These are phyloP conservation scores for Calonectria multiphialidica DNA, from an alignment of 2,329 filamentous ascomycete species.

Conservation along the genomic window DNA sequence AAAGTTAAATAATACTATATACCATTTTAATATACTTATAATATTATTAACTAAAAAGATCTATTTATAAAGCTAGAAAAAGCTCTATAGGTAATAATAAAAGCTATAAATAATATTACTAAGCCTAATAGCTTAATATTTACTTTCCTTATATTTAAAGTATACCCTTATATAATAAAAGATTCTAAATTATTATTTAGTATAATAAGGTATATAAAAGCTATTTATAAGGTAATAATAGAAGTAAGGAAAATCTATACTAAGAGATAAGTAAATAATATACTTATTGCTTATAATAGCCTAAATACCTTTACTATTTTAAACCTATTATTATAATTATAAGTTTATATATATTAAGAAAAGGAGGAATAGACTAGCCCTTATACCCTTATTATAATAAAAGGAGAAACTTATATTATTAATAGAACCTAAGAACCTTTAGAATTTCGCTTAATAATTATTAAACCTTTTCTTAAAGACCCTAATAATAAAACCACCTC, in stretches of 20 bases:
- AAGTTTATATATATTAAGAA: not conserved
- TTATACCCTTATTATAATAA: not conserved
- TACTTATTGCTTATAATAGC: not conserved
- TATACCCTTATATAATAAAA: too few species aligned
- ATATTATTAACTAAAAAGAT: not conserved
- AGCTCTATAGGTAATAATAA: not conserved
- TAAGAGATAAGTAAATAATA: not conserved
- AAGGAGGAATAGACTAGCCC: not conserved
- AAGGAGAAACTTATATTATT: too few species aligned
- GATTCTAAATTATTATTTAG: not conserved
- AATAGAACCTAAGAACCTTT: not conserved
- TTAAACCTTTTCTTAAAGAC: not conserved
- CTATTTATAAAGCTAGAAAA: not conserved
- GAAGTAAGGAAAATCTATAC: not conserved
- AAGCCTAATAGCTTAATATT: too few species aligned
- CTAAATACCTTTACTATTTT: not conserved
- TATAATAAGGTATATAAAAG: not conserved
- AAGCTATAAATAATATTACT: not conserved
- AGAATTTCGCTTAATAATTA: not conserved
- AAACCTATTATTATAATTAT: not conserved
- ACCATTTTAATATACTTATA: not conserved
- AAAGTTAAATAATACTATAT: not conserved
- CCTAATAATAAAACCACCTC: too few species aligned
- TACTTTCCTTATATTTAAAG: too few species aligned
- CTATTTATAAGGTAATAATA: not conserved